Conservation (phyloP, 2,329 filamentous ascomycete species). For the Ambrosiella beaveri region DNA sequence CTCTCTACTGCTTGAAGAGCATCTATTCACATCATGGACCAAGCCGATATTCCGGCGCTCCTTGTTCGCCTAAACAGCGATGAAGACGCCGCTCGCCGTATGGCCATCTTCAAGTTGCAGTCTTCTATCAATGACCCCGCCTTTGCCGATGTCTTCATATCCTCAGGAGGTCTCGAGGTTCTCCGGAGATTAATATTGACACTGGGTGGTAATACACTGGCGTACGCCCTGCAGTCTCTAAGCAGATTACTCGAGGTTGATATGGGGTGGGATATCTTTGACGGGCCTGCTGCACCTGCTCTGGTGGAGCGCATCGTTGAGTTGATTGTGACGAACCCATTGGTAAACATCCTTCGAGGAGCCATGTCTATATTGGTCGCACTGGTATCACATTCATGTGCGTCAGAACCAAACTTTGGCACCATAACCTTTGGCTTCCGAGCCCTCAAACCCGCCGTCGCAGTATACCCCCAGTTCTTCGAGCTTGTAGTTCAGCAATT, state of each 20-base stretch:
- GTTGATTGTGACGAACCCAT: constrained; percentile 80
- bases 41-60: constrained; percentile 48
- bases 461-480: constrained; percentile 82
- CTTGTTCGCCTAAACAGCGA: constrained; percentile 47
- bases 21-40: constrained; percentile 34
- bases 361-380: constrained; percentile 94
- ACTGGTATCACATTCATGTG: constrained; percentile 70
- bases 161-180: constrained; percentile 66
- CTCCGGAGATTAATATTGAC: constrained; percentile 70
- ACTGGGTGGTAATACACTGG: constrained; percentile 81
- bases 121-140: constrained; percentile 86
- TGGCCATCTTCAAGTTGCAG: constrained; percentile 98
- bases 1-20: not conserved
- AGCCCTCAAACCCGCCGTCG: constrained; percentile 79
- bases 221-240: constrained; percentile 83
- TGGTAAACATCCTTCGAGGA: constrained; percentile 92
- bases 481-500: constrained; percentile 84
- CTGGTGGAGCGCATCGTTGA: constrained; percentile 67
- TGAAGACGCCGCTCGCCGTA: constrained; percentile 86
- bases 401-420: constrained; percentile 33
- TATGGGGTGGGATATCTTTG: constrained; percentile 89
- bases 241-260: constrained; percentile 81
- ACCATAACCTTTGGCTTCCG: constrained; percentile 59
- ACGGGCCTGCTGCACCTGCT: constrained; percentile 43
- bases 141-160: constrained; percentile 92